Evolutionary conservation across 768 basidiomycete species (phyloP), one percentile per base, ranked within the genome.

Genomic region (Lentinula edodes): DNA sequence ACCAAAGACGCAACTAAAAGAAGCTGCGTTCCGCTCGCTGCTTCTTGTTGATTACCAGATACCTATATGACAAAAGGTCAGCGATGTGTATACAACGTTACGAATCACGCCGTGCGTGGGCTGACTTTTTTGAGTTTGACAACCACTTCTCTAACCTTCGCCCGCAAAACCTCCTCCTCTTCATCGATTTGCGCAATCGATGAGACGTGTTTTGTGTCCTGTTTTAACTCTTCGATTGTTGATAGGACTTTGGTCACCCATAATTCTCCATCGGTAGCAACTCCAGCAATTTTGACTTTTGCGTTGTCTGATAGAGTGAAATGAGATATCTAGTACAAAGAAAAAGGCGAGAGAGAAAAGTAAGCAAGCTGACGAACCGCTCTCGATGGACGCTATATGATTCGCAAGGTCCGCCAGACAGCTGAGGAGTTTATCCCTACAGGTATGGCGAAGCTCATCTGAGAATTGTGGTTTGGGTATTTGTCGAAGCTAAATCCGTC

Each of bases 361-460:
- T 34, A 58, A n/a, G 59, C 28, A 38, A 28, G 28, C 28, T 28
- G 3, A 28, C 28, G 28, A 41, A 39, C 45, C 43, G n/a, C 35
- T 13, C 51, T 86, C 87, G 83, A 68, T 83, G 35, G 86, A 66
- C 16, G 78, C 65, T 0, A 78, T 75, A 58, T 89, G 85, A 18
- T 78, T 74, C 13, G 83, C 88, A 15, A 98, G 80, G 62, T 93
- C 88, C 15, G 88, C 86, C 38, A 98, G 75, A 67, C 86, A 88
- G 20, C 82, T 74, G 58, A 94, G 83, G 39, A 98, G 80, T 54
- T 86, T 85, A 42, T 77, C 79, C 61, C 90, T 84, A 70, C 88
- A 93, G 62, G 75, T 78, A 63, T 80, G 77, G 41, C 86, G 85
- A n/a, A 88, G 76, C 8, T 82, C 76, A 50, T 93, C 90, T 0